Base-by-base conservation (phyloP, 345 rosid genomes). In the Rhodomyrtus tomentosa region DNA sequence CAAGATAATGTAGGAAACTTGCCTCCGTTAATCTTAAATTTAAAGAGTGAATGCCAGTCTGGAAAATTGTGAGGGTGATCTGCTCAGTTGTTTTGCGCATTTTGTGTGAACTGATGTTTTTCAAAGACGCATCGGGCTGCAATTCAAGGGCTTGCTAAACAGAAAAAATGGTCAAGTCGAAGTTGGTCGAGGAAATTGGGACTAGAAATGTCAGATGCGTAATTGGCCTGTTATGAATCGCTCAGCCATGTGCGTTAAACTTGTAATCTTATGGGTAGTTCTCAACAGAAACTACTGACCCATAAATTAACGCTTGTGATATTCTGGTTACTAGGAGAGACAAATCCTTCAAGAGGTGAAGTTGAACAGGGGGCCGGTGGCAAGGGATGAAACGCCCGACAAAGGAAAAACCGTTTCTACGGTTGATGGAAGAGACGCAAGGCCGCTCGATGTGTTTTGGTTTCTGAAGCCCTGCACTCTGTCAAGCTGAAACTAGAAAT, bases 391-490 rank as follows among this genome's bases (percentile, higher is more conserved):
- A 38, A 85, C 81, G 38, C 88, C 53, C 7, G 90, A 84, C 25
- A 91, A 88, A 83, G 88, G 86, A 50, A 84, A 52, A 42, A 87
- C 42, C 36, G 86, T 85, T 36, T 85, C 93, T 49, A 80, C 86
- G 79, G 88, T 80, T 24, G 93, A 91, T 80, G 89, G 92, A 87
- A 91, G 87, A 80, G 95, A 92, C 87, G 88, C 90, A 49, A 94
- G 86, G 80, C 89, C 90, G 8, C 88, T 93, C 81, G 96, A 95
- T 82, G 92, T 97, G 82, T 94, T 95, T 81, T 97, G 99, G 99
- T 93, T 97, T 90, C 86, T 95, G 86, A 95, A 97, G 92, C 99
- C 99, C 86, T 97, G 99, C 93, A 88, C 98, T 73, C 85, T 91
- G 49, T 91, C 95, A 16, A 89, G 88, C 86, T 91, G 80, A 87